Conservation (phyloP, 1,139 yeast genomes). For the Starmera stellimalicola region DNA sequence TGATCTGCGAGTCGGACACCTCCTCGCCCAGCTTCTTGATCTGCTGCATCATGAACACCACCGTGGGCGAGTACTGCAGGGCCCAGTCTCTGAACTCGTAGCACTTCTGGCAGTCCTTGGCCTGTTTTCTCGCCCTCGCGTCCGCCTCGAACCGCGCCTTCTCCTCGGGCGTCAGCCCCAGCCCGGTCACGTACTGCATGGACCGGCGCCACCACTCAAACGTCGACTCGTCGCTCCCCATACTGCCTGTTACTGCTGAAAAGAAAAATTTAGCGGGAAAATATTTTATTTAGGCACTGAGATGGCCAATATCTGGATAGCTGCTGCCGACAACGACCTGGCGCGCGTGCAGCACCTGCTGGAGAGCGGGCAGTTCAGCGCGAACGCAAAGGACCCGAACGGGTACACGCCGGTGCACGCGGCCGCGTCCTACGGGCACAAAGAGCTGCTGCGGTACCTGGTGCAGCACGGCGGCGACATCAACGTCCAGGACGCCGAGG, state of each 20-base stretch:
- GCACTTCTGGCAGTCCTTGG: slow-evolving; percentile 58
- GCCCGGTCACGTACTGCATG: slow-evolving; percentile 62
- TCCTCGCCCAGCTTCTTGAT: slow-evolving; percentile 56
- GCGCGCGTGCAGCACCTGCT: slow-evolving; percentile 50
- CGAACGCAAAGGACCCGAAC: slow-evolving; percentile 77
- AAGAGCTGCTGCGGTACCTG: slow-evolving; percentile 52
- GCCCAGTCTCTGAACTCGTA: slow-evolving; percentile 73
- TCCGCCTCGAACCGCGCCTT: slow-evolving; percentile 52
- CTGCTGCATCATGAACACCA: slow-evolving; percentile 80
- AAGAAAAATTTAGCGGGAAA: neutral
- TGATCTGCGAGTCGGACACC: slow-evolving; percentile 37
- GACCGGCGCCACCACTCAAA: slow-evolving; percentile 83
- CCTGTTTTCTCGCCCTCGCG: slow-evolving; percentile 30
- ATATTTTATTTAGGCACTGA: neutral
- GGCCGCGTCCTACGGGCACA: slow-evolving; percentile 87
- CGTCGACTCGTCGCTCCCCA: slow-evolving; percentile 24
- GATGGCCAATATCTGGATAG: slow-evolving; percentile 81
- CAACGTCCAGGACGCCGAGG: slow-evolving; percentile 76
- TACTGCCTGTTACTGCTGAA: neutral
- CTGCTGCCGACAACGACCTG: slow-evolving; percentile 78
- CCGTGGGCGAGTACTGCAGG: slow-evolving; percentile 73
- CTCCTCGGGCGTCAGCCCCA: slow-evolving; percentile 50
- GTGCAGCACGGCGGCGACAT: slow-evolving; percentile 64
- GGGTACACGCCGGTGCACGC: slow-evolving; percentile 97
- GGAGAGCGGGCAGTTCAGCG: slow-evolving; percentile 39